These are phyloP conservation scores for Micractinium conductrix DNA, from an alignment of 139 green algal genomes.

Conservation along the genomic window DNA sequence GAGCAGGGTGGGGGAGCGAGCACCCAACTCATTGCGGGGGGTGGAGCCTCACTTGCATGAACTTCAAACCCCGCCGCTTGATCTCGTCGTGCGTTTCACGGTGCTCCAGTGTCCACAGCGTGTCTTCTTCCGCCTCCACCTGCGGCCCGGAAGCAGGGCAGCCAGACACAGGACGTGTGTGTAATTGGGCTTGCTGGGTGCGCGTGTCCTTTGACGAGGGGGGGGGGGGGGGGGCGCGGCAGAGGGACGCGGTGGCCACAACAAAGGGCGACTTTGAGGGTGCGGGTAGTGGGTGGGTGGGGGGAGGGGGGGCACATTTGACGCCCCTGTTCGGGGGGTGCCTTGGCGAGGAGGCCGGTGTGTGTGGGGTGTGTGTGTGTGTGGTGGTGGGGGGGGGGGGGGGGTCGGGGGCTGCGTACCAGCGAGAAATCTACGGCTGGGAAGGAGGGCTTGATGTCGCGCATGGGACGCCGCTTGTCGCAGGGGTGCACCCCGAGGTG, in stretches of 20 bases:
- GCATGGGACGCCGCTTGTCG: slow-evolving; percentile 44
- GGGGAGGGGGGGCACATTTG: no score
- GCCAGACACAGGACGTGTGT: no score
- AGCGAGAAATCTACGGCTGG: slow-evolving; percentile 55
- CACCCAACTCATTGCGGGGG: no score
- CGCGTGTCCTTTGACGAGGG: no score
- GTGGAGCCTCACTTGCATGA: slow-evolving; percentile 32
- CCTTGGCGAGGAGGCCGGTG: no score
- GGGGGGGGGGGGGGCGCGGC: neutral
- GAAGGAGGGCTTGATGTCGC: slow-evolving; percentile 32
- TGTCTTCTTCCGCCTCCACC: slow-evolving; percentile 48
- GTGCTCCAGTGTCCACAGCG: slow-evolving; percentile 37
- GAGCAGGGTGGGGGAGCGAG: neutral
- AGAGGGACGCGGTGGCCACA: no score
- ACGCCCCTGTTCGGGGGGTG: no score
- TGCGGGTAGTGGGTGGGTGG: no score
- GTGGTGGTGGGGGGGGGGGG: neutral
- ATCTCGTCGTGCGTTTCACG: slow-evolving; percentile 46
- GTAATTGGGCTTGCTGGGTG: no score
- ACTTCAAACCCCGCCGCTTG: slow-evolving; percentile 37
- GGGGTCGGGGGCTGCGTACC: neutral
- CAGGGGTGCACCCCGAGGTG: slow-evolving; percentile 44
- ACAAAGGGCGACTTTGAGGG: no score
- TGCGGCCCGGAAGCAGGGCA: no score
- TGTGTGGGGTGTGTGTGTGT: neutral